Evolutionary conservation across 2,329 filamentous ascomycete species (phyloP), one percentile per base, ranked within the genome.

Genomic region (Cordyceps javanica): DNA sequence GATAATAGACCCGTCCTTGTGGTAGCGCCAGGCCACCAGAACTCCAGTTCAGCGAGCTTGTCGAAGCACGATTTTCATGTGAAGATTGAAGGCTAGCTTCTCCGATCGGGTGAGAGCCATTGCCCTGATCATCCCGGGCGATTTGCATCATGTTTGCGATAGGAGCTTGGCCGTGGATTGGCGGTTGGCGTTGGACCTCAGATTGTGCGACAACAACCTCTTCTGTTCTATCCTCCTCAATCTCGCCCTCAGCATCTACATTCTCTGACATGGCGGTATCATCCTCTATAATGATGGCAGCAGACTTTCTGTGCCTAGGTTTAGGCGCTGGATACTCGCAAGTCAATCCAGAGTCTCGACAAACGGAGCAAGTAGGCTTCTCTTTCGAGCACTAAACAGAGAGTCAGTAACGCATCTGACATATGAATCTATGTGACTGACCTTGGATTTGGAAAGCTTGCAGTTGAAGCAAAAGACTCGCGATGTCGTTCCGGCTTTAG

Each of bases 251-350:
- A 1, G 56, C 58, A 44, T 60, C 51, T 3, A 57, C 55, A 14
- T 48, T 46, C 21, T 26, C 57, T 16, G 44, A 39, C 30, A 45
- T 52, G 2, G 62, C 59, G 6, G 41, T 59, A 25, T 66, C 61
- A 9, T 59, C 60, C 25, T 59, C 59, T 7, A 44, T 46, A 21
- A 62, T 61, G 6, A 61, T 28, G 28, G 63, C 62, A 3, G 59
- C 57, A 16, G 67, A 61, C 54, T 66, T 63, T 7, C 51, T 65
- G 67, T 34, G 28, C 63, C 28, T 65, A 66, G 56, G 63, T 39
- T 67, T 71, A 13, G 67, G 65, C n/a, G 68, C 62, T 23, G 74
- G 67, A 61, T 77, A 79, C 49, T 73, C 66, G 59, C 77, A 79
- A 8, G 61, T 59, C 5, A 65, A 57, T 0, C 68, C 69, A 5